Evolutionary conservation across 2,329 filamentous ascomycete species (phyloP).

Genomic region (Fusarium staphyleae): DNA sequence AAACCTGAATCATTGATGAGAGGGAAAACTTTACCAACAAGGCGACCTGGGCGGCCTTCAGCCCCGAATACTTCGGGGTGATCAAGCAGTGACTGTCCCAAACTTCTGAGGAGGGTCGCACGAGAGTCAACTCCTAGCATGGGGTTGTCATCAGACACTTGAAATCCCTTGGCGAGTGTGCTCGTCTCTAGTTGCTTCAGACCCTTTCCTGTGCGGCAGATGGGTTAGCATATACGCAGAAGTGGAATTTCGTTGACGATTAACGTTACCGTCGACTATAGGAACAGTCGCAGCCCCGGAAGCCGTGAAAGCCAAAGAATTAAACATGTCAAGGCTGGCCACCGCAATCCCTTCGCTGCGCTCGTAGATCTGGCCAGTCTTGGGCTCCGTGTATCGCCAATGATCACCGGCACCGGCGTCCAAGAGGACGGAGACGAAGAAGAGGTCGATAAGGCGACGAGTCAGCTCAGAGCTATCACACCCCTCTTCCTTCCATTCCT

Average conservation of each 20-base stretch:
- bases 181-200: conserved; percentile 46
- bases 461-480: conserved; percentile 55
- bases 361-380: conserved; percentile 44
- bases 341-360: conserved; percentile 61
- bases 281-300: conserved; percentile 19
- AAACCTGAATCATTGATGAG: not conserved
- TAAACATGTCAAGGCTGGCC: conserved; percentile 59
- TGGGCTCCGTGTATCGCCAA: conserved; percentile 56
- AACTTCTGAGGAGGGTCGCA: conserved; percentile 49
- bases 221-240: not conserved
- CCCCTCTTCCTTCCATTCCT: conserved; percentile 52
- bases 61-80: conserved; percentile 51
- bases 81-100: conserved; percentile 52
- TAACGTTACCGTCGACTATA: conserved; percentile 52
- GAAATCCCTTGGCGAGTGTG: conserved; percentile 50
- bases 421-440: conserved; percentile 66
- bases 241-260: not conserved
- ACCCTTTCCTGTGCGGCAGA: conserved; percentile 38
- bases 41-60: conserved; percentile 53
- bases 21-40: conserved; percentile 51
- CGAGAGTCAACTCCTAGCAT: conserved; percentile 56
- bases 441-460: conserved; percentile 65
- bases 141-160: conserved; percentile 53
- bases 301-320: conserved; percentile 48
- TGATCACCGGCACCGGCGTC: conserved; percentile 61